Evolutionary conservation across 73 alveolate species (phyloP).

Genomic region (Paramecium primaurelia): DNA sequence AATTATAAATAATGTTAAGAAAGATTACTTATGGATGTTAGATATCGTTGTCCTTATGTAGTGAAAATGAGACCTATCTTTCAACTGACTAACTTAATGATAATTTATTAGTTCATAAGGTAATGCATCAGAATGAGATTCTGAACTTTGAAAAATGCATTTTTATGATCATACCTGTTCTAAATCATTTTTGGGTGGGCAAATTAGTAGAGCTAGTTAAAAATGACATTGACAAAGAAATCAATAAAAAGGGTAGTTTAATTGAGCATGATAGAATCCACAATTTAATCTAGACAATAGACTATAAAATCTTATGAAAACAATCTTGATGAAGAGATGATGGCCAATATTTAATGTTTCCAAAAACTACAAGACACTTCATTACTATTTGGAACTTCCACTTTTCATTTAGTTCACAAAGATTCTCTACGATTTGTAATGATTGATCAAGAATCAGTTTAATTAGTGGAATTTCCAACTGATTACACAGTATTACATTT

Average conservation of each 20-base stretch:
- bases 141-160: slow-evolving; percentile 22
- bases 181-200: slow-evolving; percentile 36
- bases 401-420: slow-evolving; percentile 43
- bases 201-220: background rate
- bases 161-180: slow-evolving; percentile 22
- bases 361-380: slow-evolving; percentile 20
- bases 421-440: background rate
- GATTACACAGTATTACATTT: background rate
- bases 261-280: slow-evolving; percentile 6
- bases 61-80: background rate
- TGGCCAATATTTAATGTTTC: slow-evolving; percentile 3
- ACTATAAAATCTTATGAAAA: background rate
- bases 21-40: slow-evolving; percentile 29
- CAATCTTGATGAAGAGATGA: slow-evolving; percentile 44
- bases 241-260: background rate
- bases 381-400: slow-evolving; percentile 19
- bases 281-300: background rate
- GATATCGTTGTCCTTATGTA: background rate
- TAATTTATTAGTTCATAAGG: background rate
- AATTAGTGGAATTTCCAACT: background rate
- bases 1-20: background rate
- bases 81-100: background rate
- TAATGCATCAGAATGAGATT: background rate
- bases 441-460: background rate
- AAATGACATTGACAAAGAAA: background rate